phyloP scores from a whole-genome alignment of 2,329 filamentous ascomycete species.

The Colletotrichum plurivorum region DNA sequence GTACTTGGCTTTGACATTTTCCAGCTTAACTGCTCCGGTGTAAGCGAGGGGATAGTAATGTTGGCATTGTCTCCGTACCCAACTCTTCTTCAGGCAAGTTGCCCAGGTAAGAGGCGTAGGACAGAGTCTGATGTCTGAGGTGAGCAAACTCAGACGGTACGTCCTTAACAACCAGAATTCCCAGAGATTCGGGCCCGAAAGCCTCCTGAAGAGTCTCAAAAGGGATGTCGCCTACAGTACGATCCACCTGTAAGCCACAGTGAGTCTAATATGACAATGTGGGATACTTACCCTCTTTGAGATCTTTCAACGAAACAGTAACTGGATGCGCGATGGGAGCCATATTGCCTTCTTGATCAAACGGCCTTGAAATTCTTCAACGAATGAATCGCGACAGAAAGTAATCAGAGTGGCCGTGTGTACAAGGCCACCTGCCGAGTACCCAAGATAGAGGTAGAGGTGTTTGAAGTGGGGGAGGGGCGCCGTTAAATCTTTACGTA shows the following conservation, averaged over 20 bases:
- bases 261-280: neutral
- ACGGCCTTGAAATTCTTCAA: neutral
- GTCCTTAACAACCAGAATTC: slow-evolving; percentile 93
- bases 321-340: slow-evolving; percentile 67
- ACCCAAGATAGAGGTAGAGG: neutral
- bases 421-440: slow-evolving; percentile 23
- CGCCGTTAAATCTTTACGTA: slow-evolving; percentile 20
- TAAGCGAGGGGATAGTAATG: slow-evolving; percentile 22
- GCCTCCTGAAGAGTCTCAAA: slow-evolving; percentile 81
- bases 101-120: slow-evolving; percentile 90
- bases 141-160: slow-evolving; percentile 79
- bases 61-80: slow-evolving; percentile 62
- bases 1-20: slow-evolving; percentile 74
- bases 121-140: slow-evolving; percentile 82
- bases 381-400: slow-evolving; percentile 9
- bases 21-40: slow-evolving; percentile 63
- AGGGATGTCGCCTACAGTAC: slow-evolving; percentile 71
- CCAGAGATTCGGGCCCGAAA: slow-evolving; percentile 91
- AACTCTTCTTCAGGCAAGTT: slow-evolving; percentile 81
- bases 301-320: slow-evolving; percentile 73
- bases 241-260: slow-evolving; percentile 37
- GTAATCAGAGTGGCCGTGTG: slow-evolving; percentile 16
- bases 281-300: slow-evolving; percentile 66
- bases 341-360: slow-evolving; percentile 51
- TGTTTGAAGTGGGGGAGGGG: slow-evolving; percentile 33